phyloP scores from a whole-genome alignment of 2,329 filamentous ascomycete species.

The Stagonosporopsis rhizophila region DNA sequence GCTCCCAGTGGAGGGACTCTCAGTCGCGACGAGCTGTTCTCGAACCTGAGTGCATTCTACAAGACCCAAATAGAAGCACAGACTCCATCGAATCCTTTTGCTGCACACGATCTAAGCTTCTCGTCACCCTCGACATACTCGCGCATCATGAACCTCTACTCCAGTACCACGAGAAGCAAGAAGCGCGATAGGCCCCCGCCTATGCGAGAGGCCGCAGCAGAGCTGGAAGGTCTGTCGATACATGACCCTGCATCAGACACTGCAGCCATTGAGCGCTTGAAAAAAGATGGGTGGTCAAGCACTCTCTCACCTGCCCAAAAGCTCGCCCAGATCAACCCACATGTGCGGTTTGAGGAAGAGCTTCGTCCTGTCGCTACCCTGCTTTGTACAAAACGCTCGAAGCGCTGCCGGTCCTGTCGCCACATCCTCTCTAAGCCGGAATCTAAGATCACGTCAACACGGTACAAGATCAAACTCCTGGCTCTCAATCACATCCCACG shows the following conservation, averaged over 20 bases:
- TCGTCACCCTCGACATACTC: conserved; percentile 81
- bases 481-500: conserved; percentile 85
- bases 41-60: conserved; percentile 80
- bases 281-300: conserved; percentile 69
- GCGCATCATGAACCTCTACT: conserved; percentile 92
- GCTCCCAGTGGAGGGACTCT: conserved; percentile 14
- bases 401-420: conserved; percentile 89
- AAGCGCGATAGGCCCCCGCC: conserved; percentile 68
- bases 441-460: conserved; percentile 83
- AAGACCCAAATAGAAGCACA: conserved; percentile 71
- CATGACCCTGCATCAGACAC: conserved; percentile 67
- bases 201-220: conserved; percentile 80
- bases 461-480: conserved; percentile 91
- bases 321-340: conserved; percentile 56
- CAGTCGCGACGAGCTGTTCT: conserved; percentile 75
- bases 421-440: conserved; percentile 97
- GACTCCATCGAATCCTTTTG: conserved; percentile 58
- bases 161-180: conserved; percentile 62
- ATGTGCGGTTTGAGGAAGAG: conserved; percentile 71
- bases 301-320: conserved; percentile 65
- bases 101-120: conserved; percentile 59
- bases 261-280: conserved; percentile 61
- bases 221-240: conserved; percentile 74
- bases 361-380: conserved; percentile 83
- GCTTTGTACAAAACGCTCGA: conserved; percentile 89